Base-by-base conservation (phyloP, 176 grass and related monocot species). In the Themeda triandra region DNA sequence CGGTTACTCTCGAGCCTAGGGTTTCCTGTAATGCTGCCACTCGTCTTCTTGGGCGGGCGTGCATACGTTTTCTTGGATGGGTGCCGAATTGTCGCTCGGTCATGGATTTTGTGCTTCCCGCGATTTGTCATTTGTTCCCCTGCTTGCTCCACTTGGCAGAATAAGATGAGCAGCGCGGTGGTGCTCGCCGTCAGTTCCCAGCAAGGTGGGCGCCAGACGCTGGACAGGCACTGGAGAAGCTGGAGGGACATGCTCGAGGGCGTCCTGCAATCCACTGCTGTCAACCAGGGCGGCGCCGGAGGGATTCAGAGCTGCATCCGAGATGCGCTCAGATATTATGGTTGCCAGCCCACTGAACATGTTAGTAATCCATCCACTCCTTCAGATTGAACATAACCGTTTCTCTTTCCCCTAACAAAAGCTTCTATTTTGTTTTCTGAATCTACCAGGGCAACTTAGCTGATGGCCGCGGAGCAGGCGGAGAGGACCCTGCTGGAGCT, bases 251-350 rank as follows among this genome's bases (percentile, higher is more conserved):
- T 89, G 18, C 63, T 97, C 13, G 69, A 97, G 79, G 83, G 74
- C 35, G 79, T 91, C 51, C 60, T 97, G 12, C 68, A 79, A n/a
- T 89, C 79, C 32, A 84, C 83, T 21, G 36, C 41, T 27, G 72
- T 71, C 49, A 82, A 67, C 51, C 87, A 91, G 83, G 86, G 82
- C 58, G 86, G 82, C 58, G 5, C 79, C 36, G 92, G 92, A 51
- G 95, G 95, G 56, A 92, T 97, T 76, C 80, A 89, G 70, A 84
- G 54, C 80, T 94, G 90, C 86, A 92, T 97, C 54, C 48, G 42
- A 53, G 90, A 88, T 76, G 95, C 95, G 8, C 95, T 97, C 32
- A 76, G 25, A 30, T 78, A 76, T 62, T 87, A 81, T 41, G 59
- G 84, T 60, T 88, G 76, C 42, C 81, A 75, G 27, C 69, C 86